A percentile compares a stretch with the other conserved stretches of the same genome.
Evolutionary conservation across 768 basidiomycete genomes (phyloP).

Genomic region (Leccinellum rugosiceps): DNA sequence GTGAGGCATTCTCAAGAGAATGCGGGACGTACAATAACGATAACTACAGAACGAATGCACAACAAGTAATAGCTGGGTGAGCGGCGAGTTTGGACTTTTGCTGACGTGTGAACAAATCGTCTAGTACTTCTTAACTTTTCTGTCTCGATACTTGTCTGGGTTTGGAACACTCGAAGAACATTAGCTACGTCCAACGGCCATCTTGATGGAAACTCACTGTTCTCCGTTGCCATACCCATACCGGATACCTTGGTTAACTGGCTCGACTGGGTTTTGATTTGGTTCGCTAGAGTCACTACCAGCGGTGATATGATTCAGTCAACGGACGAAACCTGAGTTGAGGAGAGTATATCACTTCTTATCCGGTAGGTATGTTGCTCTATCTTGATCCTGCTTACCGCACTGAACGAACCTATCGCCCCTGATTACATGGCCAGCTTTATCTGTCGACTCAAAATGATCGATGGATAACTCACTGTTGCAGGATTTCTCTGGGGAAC

Average conservation of each 20-base stretch:
- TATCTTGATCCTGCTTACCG: fast-evolving
- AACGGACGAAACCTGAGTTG: background rate
- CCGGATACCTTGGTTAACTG: background rate
- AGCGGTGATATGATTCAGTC: background rate
- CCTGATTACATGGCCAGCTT: background rate
- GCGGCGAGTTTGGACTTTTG: too few species aligned
- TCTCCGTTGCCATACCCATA: background rate
- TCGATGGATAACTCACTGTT: background rate
- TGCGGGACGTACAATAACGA: too few species aligned
- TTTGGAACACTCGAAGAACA: background rate
- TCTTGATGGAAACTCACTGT: background rate
- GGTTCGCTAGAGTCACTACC: background rate
- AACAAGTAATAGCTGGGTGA: too few species aligned
- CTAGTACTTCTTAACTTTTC: too few species aligned
- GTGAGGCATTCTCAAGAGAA: too few species aligned
- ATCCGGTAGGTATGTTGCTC: fast-evolving
- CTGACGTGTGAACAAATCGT: too few species aligned
- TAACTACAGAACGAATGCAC: too few species aligned
- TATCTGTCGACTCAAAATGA: background rate
- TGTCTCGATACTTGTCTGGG: too few species aligned
- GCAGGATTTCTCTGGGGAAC: background rate
- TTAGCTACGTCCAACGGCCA: background rate
- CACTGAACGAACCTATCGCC: background rate
- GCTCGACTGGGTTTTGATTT: background rate
- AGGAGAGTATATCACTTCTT: background rate